phyloP scores from a whole-genome alignment of 2,329 filamentous ascomycete genomes.

The Rutstroemia sp. region DNA sequence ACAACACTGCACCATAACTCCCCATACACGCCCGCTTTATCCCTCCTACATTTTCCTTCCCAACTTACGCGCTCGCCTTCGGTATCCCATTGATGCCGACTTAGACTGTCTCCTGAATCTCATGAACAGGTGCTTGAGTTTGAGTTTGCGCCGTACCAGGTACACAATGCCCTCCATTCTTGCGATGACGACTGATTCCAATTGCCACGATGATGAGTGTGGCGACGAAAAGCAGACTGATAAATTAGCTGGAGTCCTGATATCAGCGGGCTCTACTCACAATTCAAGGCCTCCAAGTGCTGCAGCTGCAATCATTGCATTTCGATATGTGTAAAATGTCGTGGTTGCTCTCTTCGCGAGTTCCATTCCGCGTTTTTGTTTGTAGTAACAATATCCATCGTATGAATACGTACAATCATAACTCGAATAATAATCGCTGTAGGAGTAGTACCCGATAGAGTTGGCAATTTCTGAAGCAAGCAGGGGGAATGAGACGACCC shows the following conservation, averaged over 20 bases:
- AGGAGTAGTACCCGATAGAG: neutral
- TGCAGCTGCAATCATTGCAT: neutral
- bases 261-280: neutral
- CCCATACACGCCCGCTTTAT: too few relatives aligned
- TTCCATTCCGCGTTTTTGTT: neutral
- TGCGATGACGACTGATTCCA: neutral
- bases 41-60: too few relatives aligned
- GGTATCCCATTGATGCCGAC: too few relatives aligned
- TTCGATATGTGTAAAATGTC: neutral
- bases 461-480: neutral
- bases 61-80: too few relatives aligned
- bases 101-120: neutral
- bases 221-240: neutral
- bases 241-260: neutral
- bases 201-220: neutral
- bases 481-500: neutral
- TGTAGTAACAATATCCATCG: neutral
- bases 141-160: neutral
- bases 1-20: too few relatives aligned
- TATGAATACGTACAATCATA: neutral
- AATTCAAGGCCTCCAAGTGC: neutral
- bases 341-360: neutral
- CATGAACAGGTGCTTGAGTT: neutral
- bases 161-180: neutral
- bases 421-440: neutral